A percentile compares a stretch with the other conserved stretches of the same genome.
Evolutionary conservation across 2,329 filamentous ascomycete genomes (phyloP).

Genomic region (Lasiodiplodia theobromae): DNA sequence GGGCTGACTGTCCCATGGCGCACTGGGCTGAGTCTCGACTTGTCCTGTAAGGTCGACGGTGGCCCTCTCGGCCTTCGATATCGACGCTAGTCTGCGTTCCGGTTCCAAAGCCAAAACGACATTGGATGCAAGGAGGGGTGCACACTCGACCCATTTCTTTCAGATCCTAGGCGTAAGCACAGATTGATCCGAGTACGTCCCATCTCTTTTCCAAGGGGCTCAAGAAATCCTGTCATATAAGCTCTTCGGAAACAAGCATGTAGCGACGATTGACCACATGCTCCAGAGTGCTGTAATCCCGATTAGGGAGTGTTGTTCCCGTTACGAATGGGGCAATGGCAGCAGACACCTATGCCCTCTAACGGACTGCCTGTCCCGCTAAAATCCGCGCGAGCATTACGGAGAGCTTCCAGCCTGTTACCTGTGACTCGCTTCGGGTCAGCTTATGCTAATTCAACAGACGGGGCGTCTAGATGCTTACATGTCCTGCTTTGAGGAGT

Average conservation of each 20-base stretch:
- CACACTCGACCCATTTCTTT: not conserved
- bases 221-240: too few relatives aligned
- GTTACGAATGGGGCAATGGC: not conserved
- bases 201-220: too few relatives aligned
- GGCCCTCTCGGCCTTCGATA: not conserved
- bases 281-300: not conserved
- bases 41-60: not conserved
- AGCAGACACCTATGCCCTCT: not conserved
- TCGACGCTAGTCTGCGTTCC: not conserved
- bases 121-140: not conserved
- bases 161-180: too few relatives aligned
- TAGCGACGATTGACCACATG: not conserved
- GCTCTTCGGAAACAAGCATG: not conserved
- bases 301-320: not conserved
- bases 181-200: too few relatives aligned
- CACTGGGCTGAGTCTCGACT: not conserved
- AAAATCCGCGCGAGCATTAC: not conserved
- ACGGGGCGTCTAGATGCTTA: not conserved
- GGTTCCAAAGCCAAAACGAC: not conserved
- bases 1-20: not conserved
- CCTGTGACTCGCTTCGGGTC: not conserved
- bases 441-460: not conserved
- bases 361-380: not conserved
- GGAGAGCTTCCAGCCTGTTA: not conserved
- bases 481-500: not conserved